Evolutionary conservation across 2,329 filamentous ascomycete species (phyloP).

Genomic region (Trichoderma koningiopsis): DNA sequence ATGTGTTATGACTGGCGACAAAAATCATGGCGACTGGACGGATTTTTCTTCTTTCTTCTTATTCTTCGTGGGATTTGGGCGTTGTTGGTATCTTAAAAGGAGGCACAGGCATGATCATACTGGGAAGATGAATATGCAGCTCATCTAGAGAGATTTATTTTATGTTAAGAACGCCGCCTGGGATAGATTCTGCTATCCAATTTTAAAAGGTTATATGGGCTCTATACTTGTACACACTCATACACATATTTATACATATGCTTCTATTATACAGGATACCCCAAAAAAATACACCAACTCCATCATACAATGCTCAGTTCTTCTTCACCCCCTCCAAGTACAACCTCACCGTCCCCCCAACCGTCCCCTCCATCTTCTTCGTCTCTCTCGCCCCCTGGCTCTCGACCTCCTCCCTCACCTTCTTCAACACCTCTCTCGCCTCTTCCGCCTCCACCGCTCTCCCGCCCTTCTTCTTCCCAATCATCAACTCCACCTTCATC

Average conservation of each 20-base stretch:
- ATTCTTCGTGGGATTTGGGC: slow-evolving; percentile 2
- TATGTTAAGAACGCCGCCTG: neutral
- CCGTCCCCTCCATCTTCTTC: slow-evolving; percentile 48
- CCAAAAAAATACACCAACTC: slow-evolving; percentile 2
- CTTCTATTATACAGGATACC: slow-evolving; percentile 4
- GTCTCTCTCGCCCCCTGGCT: slow-evolving; percentile 45
- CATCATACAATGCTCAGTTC: neutral
- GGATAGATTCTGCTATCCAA: slow-evolving; percentile 30
- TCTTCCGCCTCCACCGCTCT: slow-evolving; percentile 62
- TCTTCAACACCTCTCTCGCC: slow-evolving; percentile 57
- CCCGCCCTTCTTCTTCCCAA: slow-evolving; percentile 67
- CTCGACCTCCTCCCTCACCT: slow-evolving; percentile 41
- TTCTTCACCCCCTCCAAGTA: slow-evolving; percentile 43
- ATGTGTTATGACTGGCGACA: slow-evolving; percentile 24
- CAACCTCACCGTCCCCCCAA: slow-evolving; percentile 48
- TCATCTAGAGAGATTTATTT: neutral
- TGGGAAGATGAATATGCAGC: neutral
- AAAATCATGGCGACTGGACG: neutral
- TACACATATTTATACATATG: slow-evolving; percentile 26
- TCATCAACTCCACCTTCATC: slow-evolving; percentile 70
- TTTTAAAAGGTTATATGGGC: neutral
- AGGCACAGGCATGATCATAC: neutral
- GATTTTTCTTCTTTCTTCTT: neutral
- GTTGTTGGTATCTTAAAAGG: slow-evolving; percentile 9
- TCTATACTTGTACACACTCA: slow-evolving; percentile 12